These are phyloP conservation scores for Mycena floridula DNA, from an alignment of 768 basidiomycete species.

Conservation along the genomic window DNA sequence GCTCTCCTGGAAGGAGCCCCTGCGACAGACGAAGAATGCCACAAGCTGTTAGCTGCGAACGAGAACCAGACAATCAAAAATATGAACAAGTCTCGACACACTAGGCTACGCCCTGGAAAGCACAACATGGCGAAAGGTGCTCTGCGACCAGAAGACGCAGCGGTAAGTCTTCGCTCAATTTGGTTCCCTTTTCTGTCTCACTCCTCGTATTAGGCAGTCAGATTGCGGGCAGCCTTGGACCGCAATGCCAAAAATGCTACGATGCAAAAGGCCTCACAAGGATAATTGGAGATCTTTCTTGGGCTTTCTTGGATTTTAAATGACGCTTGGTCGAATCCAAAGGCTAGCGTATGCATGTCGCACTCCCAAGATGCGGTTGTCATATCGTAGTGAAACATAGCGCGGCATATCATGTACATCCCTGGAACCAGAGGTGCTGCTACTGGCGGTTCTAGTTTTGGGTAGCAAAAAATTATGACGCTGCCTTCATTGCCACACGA, in stretches of 20 bases:
- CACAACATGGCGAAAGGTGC: constrained; percentile 91
- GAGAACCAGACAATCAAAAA: constrained; percentile 31
- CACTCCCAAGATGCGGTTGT: not conserved
- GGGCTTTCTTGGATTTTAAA: constrained; percentile 6
- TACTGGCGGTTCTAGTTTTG: too few relatives aligned
- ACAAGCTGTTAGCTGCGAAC: constrained; percentile 46
- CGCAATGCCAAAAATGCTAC: constrained; percentile 38
- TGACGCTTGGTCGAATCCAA: constrained; percentile 7
- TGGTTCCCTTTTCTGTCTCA: not conserved
- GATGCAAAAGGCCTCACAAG: constrained; percentile 16
- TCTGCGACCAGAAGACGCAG: constrained; percentile 74
- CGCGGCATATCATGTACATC: not conserved
- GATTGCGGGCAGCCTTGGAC: constrained; percentile 62
- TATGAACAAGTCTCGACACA: constrained; percentile 33
- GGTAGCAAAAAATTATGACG: too few relatives aligned
- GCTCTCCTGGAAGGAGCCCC: constrained; percentile 66
- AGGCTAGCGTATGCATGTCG: not conserved
- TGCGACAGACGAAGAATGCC: constrained; percentile 70
- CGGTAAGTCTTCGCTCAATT: constrained; percentile 41
- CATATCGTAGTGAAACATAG: not conserved
- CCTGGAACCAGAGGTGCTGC: too few relatives aligned
- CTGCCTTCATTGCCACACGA: too few relatives aligned
- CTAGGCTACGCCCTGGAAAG: constrained; percentile 59
- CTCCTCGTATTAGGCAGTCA: constrained; percentile 44
- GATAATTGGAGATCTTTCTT: not conserved